Conservation (phyloP, 257 asterid species). For the Nicotiana benthamiana region DNA sequence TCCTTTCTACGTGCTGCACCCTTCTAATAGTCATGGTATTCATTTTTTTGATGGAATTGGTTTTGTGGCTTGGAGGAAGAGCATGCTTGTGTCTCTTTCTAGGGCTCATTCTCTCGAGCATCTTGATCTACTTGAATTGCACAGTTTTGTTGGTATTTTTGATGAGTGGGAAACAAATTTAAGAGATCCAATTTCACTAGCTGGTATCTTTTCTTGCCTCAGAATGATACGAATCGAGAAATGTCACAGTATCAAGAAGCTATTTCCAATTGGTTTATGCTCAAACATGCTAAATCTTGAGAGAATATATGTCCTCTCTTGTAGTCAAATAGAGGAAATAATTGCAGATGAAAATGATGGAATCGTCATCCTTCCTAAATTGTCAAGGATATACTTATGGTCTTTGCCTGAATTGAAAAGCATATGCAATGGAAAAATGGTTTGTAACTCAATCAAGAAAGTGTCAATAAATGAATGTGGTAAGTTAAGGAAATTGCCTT, state of each 20-base stretch:
- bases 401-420: slow-evolving; percentile 14
- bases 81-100: no score
- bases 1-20: no score
- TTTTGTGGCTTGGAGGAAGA: no score
- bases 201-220: no score
- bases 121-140: no score
- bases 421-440: slow-evolving; percentile 12
- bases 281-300: background rate
- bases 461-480: slow-evolving; percentile 11
- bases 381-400: background rate
- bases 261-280: background rate
- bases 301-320: background rate
- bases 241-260: slow-evolving; percentile 2
- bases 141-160: no score
- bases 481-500: slow-evolving; percentile 12
- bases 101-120: no score
- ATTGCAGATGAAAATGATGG: background rate
- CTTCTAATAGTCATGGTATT: no score
- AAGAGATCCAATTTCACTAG: no score
- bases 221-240: background rate
- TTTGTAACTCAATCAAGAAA: slow-evolving; percentile 11
- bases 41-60: no score
- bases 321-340: slow-evolving; percentile 7
- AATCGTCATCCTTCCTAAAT: background rate
- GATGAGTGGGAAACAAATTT: no score